Evolutionary conservation across 768 basidiomycete species (phyloP), one percentile per base, ranked within the genome.

Genomic region (Asterophora parasitica): DNA sequence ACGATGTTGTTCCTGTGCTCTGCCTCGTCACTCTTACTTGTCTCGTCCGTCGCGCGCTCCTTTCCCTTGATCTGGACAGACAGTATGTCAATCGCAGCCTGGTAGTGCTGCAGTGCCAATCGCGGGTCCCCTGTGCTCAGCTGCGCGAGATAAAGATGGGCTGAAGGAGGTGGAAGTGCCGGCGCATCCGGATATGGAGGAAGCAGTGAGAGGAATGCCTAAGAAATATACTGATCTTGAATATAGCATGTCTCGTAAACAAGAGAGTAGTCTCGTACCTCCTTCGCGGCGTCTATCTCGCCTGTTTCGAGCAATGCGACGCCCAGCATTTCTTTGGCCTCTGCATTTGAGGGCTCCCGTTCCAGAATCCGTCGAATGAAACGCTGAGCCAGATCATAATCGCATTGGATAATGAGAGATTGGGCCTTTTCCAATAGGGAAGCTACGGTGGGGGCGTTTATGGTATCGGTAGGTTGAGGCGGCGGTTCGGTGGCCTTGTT

Each of bases 101-200:
- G 79, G 61, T 91, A 96, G 58, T 92, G 81, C 33, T 76, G 68
- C 15, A 95, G 66, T 2, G 91, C 88, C 35, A 71, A 61, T 41
- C 77, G 76, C 4, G 93, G 88, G 46, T 92, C 84, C 8, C 83
- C 79, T 23, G 89, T 88, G 41, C 74, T 79, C 13, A 92, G 70
- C 61, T 96, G 92, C 0, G 92, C 93, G 17, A 96, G 85, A 65
- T 94, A 93, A 0, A 94, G 74, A 68, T 93, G 79, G 9, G 88
- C 89, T 27, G 90, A 88, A 7, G 89, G 78, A 0, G 89, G 80
- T 6, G 89, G 79, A 34, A 77, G 67, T 13, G 74, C 63, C 30
- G 83, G 77, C 13, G 82, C 79, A 61, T 75, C 69, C 35, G 76
- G 70, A 63, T 78, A 66, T 48, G 86, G 82, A 44, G 86, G 82